These are phyloP conservation scores for Capsella rubella DNA, from an alignment of 441 rosid species.

Conservation along the genomic window DNA sequence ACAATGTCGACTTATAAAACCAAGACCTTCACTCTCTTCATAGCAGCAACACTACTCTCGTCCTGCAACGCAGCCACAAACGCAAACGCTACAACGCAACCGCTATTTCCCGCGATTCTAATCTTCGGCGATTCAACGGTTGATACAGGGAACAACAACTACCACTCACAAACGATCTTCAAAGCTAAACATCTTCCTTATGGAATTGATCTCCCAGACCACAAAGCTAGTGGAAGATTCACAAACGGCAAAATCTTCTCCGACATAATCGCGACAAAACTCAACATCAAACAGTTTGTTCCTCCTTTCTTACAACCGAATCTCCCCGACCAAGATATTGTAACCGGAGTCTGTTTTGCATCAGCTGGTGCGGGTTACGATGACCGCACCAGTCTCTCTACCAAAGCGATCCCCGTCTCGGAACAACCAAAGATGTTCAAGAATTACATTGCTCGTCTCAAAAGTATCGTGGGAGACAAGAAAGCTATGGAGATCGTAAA, in stretches of 20 bases:
- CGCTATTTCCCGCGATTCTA: conserved; percentile 53
- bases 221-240: conserved; percentile 62
- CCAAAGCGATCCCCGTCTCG: conserved; percentile 47
- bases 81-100: conserved; percentile 21
- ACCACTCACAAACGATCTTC: conserved; percentile 45
- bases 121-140: conserved; percentile 70
- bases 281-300: conserved; percentile 53
- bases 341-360: conserved; percentile 65
- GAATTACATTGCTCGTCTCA: conserved; percentile 50
- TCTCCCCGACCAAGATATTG: conserved; percentile 49
- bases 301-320: conserved; percentile 62
- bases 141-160: conserved; percentile 69
- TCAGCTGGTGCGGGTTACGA: conserved; percentile 70
- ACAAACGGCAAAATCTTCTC: conserved; percentile 60
- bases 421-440: conserved; percentile 53
- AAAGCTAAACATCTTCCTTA: conserved; percentile 55
- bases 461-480: conserved; percentile 50
- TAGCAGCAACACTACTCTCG: conserved; percentile 25
- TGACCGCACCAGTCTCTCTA: conserved; percentile 40
- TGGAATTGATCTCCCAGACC: conserved; percentile 57
- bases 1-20: conserved; percentile 15
- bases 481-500: conserved; percentile 48
- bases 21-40: conserved; percentile 19
- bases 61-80: conserved; percentile 32
- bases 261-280: conserved; percentile 42